Conservation (phyloP, 805 yeast genomes). For the Hyphopichia homilentoma region DNA sequence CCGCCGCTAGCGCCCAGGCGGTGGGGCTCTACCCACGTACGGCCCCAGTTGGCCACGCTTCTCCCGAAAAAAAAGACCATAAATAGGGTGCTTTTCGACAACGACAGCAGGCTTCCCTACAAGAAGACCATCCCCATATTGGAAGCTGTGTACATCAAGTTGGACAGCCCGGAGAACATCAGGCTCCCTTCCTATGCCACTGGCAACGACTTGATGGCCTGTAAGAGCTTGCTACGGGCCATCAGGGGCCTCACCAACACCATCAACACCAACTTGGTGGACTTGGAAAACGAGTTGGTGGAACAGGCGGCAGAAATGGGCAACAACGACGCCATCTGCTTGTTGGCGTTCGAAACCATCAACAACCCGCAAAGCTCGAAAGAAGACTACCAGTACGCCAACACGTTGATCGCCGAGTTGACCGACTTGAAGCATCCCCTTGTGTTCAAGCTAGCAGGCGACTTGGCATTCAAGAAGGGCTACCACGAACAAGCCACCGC, state of each 20-base stretch:
- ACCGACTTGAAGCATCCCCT: conserved; percentile 64
- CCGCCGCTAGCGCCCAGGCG: too few species aligned
- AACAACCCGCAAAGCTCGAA: conserved; percentile 16
- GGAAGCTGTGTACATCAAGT: conserved; percentile 44
- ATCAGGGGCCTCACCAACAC: conserved; percentile 60
- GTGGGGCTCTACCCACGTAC: too few species aligned
- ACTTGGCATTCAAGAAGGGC: conserved; percentile 55
- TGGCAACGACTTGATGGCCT: conserved; percentile 60
- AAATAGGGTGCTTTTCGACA: conserved; percentile 61
- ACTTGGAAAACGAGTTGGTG: conserved; percentile 67
- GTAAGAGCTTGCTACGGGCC: conserved; percentile 63
- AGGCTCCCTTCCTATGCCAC: conserved; percentile 44
- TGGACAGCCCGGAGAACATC: conserved; percentile 38
- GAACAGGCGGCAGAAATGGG: conserved; percentile 85
- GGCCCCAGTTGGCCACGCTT: conserved; percentile 24
- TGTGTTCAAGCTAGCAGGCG: conserved; percentile 76
- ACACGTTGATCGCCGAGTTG: conserved; percentile 52
- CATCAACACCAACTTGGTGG: conserved; percentile 51
- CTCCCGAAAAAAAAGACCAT: conserved; percentile 59
- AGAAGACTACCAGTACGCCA: conserved; percentile 65
- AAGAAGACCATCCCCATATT: conserved; percentile 52
- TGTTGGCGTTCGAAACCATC: conserved; percentile 66
- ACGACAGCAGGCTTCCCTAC: conserved; percentile 56
- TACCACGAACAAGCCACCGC: conserved; percentile 51
- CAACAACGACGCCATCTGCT: conserved; percentile 72